These are phyloP conservation scores for Haplosporangium sp. DNA, from an alignment of 371 early-diverging fungal species.

Conservation along the genomic window DNA sequence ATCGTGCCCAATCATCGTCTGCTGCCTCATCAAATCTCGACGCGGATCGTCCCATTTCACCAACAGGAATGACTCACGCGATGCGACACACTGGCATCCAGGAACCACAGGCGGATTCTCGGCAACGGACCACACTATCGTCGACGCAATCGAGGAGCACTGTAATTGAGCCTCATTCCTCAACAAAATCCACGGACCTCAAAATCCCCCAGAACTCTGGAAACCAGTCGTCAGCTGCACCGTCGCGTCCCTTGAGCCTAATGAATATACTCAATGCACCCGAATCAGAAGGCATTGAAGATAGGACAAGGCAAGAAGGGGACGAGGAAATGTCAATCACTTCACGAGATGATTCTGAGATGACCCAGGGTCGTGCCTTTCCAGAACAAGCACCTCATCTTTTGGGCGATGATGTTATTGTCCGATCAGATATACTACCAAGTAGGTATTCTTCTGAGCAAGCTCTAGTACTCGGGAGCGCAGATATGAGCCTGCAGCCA, in stretches of 20 bases:
- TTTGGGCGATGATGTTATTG: too few species aligned
- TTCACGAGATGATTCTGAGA: background rate
- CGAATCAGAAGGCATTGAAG: conserved; percentile 19
- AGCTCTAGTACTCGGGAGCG: too few species aligned
- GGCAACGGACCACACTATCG: conserved; percentile 17
- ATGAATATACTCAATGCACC: conserved; percentile 32
- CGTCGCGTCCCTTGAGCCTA: conserved; percentile 38
- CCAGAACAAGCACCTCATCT: background rate
- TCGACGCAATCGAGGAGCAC: background rate
- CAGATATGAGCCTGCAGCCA: background rate
- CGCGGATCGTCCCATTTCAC: conserved; percentile 13
- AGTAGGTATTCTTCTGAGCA: too few species aligned
- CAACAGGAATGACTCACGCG: conserved; percentile 16
- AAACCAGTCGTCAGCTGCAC: conserved; percentile 15
- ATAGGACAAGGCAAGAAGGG: conserved; percentile 12
- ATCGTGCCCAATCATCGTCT: conserved; percentile 18
- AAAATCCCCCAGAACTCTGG: conserved; percentile 6
- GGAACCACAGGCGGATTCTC: conserved; percentile 3
- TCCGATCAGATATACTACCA: too few species aligned
- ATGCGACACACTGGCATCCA: conserved; percentile 1
- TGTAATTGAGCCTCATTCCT: too few species aligned
- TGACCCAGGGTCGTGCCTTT: background rate
- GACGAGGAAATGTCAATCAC: conserved; percentile 3
- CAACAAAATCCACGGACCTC: background rate
- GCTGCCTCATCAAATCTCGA: conserved; percentile 8